Conservation (phyloP, 1,139 yeast genomes). For the Pichia sp. region DNA sequence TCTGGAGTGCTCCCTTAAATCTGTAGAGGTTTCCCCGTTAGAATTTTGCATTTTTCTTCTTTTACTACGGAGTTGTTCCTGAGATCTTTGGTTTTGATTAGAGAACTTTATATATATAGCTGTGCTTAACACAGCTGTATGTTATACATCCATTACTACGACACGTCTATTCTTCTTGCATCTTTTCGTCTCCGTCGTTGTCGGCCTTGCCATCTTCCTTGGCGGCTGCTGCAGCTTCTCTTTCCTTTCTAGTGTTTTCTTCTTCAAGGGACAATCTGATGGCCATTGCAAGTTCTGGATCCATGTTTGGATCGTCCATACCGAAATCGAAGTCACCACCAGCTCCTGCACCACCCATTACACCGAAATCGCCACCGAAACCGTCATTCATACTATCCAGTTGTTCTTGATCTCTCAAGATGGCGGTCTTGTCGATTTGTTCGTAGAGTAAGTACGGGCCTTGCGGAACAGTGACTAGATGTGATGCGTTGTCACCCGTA, state of each 20-base stretch:
- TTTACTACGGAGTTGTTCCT: too few relatives aligned
- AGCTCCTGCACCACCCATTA: conserved; percentile 40
- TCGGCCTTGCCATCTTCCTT: conserved; percentile 17
- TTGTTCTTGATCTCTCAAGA: conserved; percentile 56
- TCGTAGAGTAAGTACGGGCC: conserved; percentile 82
- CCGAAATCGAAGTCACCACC: conserved; percentile 44
- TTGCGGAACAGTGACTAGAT: conserved; percentile 84
- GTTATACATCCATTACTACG: neutral
- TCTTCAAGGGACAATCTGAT: conserved; percentile 82
- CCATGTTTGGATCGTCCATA: conserved; percentile 82
- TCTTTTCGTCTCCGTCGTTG: conserved; percentile 20
- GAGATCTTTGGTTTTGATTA: too few relatives aligned
- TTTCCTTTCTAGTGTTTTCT: conserved; percentile 74
- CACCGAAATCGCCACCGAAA: conserved; percentile 29
- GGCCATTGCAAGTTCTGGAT: conserved; percentile 96
- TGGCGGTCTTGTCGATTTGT: conserved; percentile 66
- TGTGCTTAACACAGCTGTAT: neutral
- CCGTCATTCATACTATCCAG: conserved; percentile 42
- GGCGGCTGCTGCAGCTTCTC: conserved; percentile 30
- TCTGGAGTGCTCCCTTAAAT: too few relatives aligned
- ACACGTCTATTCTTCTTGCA: conserved; percentile 21
- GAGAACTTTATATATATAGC: too few relatives aligned
- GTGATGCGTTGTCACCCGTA: conserved; percentile 69
- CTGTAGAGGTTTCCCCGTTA: too few relatives aligned
- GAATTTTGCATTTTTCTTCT: too few relatives aligned